Evolutionary conservation across 208 protist species (phyloP).

Genomic region (Crithidia bombi): DNA sequence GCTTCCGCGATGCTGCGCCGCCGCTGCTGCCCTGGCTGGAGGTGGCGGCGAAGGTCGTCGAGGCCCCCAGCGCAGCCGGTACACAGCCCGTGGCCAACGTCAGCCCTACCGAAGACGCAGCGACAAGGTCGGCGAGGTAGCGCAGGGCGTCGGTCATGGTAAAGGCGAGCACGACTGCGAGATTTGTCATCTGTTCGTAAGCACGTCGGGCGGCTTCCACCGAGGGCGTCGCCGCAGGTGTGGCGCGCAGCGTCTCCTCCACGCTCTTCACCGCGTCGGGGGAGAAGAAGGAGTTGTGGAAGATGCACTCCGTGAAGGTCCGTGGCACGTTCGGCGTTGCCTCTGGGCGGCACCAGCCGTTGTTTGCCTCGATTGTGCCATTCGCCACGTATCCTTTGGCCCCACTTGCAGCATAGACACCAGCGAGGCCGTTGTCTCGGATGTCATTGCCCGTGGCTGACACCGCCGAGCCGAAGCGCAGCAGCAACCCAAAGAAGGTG

Average conservation of each 20-base stretch:
- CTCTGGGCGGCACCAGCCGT: constrained; percentile 63
- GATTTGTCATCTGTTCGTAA: constrained; percentile 53
- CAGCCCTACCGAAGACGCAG: constrained; percentile 55
- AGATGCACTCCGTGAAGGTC: constrained; percentile 43
- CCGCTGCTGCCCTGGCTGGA: not conserved
- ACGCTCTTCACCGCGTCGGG: not conserved
- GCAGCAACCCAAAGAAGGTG: constrained; percentile 84
- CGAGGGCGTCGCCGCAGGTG: not conserved
- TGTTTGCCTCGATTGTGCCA: constrained; percentile 64
- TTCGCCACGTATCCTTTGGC: constrained; percentile 64
- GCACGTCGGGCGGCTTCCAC: constrained; percentile 20
- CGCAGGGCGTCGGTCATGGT: constrained; percentile 53
- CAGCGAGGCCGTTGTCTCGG: constrained; percentile 73
- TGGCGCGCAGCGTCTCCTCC: constrained; percentile 4
- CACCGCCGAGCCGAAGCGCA: constrained; percentile 69
- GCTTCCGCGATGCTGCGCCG: constrained; percentile 11
- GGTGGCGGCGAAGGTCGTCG: not conserved
- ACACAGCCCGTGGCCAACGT: constrained; percentile 53
- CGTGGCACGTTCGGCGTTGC: constrained; percentile 48
- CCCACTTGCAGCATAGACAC: constrained; percentile 70
- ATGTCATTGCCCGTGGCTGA: constrained; percentile 65
- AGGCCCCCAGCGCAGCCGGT: constrained; percentile 31
- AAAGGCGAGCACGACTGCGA: constrained; percentile 51
- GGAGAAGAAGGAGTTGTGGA: constrained; percentile 30
- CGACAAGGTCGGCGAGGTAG: constrained; percentile 59